A percentile compares a stretch with the other conserved stretches of the same genome.
phyloP scores from a whole-genome alignment of 352 stramenopile species.

The Plasmopara halstedii region DNA sequence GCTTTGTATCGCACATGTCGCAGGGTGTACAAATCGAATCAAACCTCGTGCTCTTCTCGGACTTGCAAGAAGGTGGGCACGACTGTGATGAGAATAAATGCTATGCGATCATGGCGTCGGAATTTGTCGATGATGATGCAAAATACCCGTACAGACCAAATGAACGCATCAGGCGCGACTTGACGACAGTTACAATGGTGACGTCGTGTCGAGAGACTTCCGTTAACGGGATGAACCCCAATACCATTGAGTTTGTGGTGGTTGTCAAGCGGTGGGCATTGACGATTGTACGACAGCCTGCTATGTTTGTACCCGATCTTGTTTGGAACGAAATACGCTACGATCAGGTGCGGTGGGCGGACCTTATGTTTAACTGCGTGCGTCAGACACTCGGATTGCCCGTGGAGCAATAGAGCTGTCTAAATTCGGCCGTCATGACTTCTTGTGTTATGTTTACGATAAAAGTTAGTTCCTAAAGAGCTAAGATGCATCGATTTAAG shows the following conservation, averaged over 20 bases:
- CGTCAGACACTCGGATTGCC: constrained; percentile 21
- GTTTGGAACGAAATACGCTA: constrained; percentile 17
- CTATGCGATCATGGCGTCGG: constrained; percentile 32
- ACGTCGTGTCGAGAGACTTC: constrained; percentile 19
- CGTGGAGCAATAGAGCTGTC: constrained; percentile 3
- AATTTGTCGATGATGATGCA: constrained; percentile 48
- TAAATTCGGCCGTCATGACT: too few species aligned
- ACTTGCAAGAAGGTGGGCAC: constrained; percentile 4
- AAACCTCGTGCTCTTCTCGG: constrained; percentile 36
- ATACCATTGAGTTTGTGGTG: constrained; percentile 19
- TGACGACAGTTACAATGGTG: constrained; percentile 27
- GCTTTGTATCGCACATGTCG: constrained; percentile 28
- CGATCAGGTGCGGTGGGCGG: constrained; percentile 16
- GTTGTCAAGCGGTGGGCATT: constrained; percentile 21
- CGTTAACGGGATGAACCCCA: neutral
- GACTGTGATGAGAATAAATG: constrained; percentile 11
- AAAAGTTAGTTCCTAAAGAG: too few species aligned
- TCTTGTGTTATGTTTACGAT: too few species aligned
- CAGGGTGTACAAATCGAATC: constrained; percentile 27
- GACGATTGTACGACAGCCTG: constrained; percentile 14
- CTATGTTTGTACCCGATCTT: constrained; percentile 5
- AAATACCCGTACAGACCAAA: constrained; percentile 38
- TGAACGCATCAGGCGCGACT: constrained; percentile 40
- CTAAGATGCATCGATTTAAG: too few species aligned
- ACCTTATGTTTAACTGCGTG: constrained; percentile 25